Evolutionary conservation across 768 basidiomycete species (phyloP).

Genomic region (Russula virescens): DNA sequence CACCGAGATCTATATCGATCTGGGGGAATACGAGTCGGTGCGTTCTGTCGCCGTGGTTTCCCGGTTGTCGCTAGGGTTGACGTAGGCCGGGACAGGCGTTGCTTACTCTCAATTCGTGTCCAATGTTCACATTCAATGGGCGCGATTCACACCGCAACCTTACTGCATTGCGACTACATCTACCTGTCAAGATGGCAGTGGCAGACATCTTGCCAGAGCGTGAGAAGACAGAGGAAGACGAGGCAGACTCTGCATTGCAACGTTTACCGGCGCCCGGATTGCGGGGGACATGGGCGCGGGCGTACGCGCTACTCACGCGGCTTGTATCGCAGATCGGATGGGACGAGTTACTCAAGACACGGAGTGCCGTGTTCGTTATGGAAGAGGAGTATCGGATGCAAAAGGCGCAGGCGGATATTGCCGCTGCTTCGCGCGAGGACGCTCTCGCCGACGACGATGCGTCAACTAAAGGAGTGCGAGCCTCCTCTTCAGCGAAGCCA

Average conservation of each 20-base stretch:
- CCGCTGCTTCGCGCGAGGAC: conserved; percentile 31
- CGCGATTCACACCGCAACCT: conserved; percentile 87
- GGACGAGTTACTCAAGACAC: conserved; percentile 95
- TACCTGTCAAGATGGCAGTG: conserved; percentile 82
- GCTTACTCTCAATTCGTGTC: conserved; percentile 95
- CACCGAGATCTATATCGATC: conserved; percentile 90
- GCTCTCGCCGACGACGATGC: conserved; percentile 57
- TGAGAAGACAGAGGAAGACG: conserved; percentile 77
- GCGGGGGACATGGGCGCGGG: conserved; percentile 92
- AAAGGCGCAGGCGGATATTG: conserved; percentile 74
- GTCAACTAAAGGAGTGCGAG: conserved; percentile 57
- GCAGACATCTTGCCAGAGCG: conserved; percentile 87
- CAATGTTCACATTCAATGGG: conserved; percentile 99
- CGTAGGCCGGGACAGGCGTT: conserved; percentile 46
- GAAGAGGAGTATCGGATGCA: conserved; percentile 99
- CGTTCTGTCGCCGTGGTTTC: conserved; percentile 1
- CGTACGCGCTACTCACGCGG: conserved; percentile 83
- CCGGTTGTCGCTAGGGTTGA: background rate
- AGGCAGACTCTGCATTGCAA: conserved; percentile 88
- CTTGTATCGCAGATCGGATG: conserved; percentile 95
- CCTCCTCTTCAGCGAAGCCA: conserved; percentile 29
- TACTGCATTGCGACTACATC: conserved; percentile 70
- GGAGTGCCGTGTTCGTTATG: conserved; percentile 97
- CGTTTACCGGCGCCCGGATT: conserved; percentile 94
- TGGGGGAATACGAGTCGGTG: conserved; percentile 75